A percentile compares a stretch with the other conserved stretches of the same genome.
These are phyloP conservation scores for Chloromonas sp. DNA, from an alignment of 163 green algal species.

Conservation along the genomic window DNA sequence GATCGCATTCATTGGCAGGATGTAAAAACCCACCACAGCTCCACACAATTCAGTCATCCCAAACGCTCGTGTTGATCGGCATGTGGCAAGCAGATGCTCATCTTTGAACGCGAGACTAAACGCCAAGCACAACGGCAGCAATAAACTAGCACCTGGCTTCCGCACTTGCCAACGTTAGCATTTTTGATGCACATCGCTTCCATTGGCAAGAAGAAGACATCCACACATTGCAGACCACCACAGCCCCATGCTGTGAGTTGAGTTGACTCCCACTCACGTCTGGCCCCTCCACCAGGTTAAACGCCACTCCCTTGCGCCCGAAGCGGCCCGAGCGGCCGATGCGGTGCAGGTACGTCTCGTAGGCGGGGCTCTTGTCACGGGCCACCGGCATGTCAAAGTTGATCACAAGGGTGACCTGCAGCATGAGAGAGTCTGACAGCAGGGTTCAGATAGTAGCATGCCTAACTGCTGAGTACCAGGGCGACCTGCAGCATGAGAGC, in stretches of 20 bases:
- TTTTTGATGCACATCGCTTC: no score
- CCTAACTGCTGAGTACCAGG: not conserved
- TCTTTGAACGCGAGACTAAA: no score
- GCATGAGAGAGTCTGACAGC: not conserved
- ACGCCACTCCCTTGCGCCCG: slow-evolving; percentile 94
- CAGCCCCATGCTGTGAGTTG: not conserved
- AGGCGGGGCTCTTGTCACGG: slow-evolving; percentile 74
- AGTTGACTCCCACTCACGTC: slow-evolving; percentile 20
- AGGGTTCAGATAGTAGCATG: not conserved
- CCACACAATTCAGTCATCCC: no score
- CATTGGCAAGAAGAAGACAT: not conserved
- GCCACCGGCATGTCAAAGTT: slow-evolving; percentile 96
- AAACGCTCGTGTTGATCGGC: no score
- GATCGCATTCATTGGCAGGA: no score
- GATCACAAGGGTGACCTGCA: slow-evolving; percentile 93
- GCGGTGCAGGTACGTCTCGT: slow-evolving; percentile 97
- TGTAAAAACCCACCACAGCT: no score
- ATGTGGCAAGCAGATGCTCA: no score
- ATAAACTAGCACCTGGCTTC: no score
- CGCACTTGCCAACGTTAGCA: no score
- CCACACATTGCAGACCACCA: not conserved
- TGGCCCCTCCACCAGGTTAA: slow-evolving; percentile 83
- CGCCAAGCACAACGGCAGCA: no score
- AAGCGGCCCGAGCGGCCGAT: slow-evolving; percentile 94
- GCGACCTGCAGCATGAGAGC: not conserved